A percentile compares a stretch with the other conserved stretches of the same genome.
Conservation (phyloP, 2,329 filamentous ascomycete species). For the Penicillium polonicum region DNA sequence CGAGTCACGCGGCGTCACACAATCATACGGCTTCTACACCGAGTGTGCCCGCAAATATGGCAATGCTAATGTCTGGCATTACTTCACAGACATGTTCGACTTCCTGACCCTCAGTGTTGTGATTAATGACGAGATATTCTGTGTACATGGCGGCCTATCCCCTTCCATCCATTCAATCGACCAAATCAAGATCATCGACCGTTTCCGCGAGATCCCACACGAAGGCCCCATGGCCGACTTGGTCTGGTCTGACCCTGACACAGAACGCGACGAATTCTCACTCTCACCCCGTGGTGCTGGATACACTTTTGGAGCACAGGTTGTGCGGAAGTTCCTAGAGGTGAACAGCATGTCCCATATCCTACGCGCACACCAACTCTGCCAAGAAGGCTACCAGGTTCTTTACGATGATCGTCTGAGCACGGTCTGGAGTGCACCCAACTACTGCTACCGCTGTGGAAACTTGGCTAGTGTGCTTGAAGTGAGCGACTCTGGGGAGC, state of each 20-base stretch:
- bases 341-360: slow-evolving; percentile 99
- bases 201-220: slow-evolving; percentile 96
- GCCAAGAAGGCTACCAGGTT: slow-evolving; percentile 96
- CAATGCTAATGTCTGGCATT: slow-evolving; percentile 98
- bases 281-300: slow-evolving; percentile 89
- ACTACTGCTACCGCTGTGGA: slow-evolving; percentile 92
- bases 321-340: slow-evolving; percentile 96
- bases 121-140: slow-evolving; percentile 98
- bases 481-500: slow-evolving; percentile 86
- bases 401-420: slow-evolving; percentile 92
- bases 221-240: slow-evolving; percentile 99
- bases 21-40: slow-evolving; percentile 98
- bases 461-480: slow-evolving; percentile 97
- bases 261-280: slow-evolving; percentile 96
- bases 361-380: slow-evolving; percentile 93
- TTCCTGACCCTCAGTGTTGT: slow-evolving; percentile 95
- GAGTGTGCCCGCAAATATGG: slow-evolving; percentile 98
- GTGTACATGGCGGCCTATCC: slow-evolving; percentile 88
- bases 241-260: slow-evolving; percentile 96
- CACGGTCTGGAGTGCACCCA: slow-evolving; percentile 97
- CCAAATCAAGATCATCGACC: slow-evolving; percentile 99
- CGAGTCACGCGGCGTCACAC: slow-evolving; percentile 94
- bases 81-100: slow-evolving; percentile 99
- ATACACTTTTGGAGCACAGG: slow-evolving; percentile 96
- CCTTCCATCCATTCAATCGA: slow-evolving; percentile 96